phyloP scores from a whole-genome alignment of 257 asterid species.

The Salvia miltiorrhiza region DNA sequence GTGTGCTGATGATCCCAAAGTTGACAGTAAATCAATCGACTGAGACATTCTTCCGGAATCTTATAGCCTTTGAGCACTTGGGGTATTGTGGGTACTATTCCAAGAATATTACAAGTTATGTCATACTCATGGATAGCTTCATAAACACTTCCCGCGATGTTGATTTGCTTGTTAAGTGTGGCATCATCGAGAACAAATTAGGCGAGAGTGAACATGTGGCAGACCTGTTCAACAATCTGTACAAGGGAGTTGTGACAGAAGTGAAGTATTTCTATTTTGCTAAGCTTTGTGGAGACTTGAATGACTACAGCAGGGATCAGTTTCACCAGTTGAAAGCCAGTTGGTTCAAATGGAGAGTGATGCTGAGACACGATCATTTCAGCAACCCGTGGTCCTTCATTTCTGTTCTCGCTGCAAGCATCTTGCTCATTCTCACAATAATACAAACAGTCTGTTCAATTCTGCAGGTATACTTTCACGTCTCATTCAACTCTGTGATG shows the following conservation, averaged over 20 bases:
- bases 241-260: slow-evolving; percentile 26
- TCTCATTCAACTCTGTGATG: not conserved
- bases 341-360: slow-evolving; percentile 9
- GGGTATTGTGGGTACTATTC: slow-evolving; percentile 14
- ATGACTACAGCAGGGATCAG: slow-evolving; percentile 22
- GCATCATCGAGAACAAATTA: slow-evolving; percentile 14
- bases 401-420: slow-evolving; percentile 21
- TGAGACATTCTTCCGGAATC: slow-evolving; percentile 27
- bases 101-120: slow-evolving; percentile 28
- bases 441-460: slow-evolving; percentile 17
- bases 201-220: slow-evolving; percentile 20
- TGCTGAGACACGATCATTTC: slow-evolving; percentile 18
- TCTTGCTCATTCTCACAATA: slow-evolving; percentile 14
- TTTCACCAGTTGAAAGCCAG: slow-evolving; percentile 13
- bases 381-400: slow-evolving; percentile 23
- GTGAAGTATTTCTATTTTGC: slow-evolving; percentile 18
- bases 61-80: slow-evolving; percentile 30
- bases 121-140: slow-evolving; percentile 31
- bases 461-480: slow-evolving; percentile 2
- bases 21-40: slow-evolving; percentile 21
- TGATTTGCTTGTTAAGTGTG: slow-evolving; percentile 3
- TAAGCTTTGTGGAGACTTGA: slow-evolving; percentile 11
- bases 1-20: slow-evolving; percentile 20
- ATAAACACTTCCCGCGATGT: slow-evolving; percentile 33
- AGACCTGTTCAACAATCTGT: slow-evolving; percentile 30